A percentile compares a stretch with the other conserved stretches of the same genome.
Conservation (phyloP, 2,329 filamentous ascomycete genomes). For the Tolypocladium tundrense region DNA sequence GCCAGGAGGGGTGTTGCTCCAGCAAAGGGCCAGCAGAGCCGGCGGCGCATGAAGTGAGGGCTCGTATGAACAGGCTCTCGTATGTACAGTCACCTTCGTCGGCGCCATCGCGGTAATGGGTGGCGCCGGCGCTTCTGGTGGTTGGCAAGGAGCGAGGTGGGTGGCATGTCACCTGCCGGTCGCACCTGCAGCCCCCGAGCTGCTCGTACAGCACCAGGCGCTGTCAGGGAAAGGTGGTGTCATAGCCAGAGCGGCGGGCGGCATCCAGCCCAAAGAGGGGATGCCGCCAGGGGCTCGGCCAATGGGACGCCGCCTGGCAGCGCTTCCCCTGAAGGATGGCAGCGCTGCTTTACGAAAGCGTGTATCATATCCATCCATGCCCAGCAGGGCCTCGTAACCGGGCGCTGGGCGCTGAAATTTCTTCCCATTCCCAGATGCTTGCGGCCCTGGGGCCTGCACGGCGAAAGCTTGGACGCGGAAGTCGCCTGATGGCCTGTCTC, state of each 20-base stretch:
- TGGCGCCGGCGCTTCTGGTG: neutral
- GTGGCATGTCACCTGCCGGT: neutral
- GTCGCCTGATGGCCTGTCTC: neutral
- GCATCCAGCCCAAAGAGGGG: neutral
- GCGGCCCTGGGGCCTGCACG: neutral
- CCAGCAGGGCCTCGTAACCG: neutral
- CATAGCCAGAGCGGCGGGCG: neutral
- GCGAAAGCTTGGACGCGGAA: neutral
- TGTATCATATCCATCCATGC: neutral
- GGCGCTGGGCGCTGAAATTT: neutral
- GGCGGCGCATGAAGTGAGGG: neutral
- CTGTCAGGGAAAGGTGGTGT: neutral
- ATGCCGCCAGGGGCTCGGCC: neutral
- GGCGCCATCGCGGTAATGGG: neutral
- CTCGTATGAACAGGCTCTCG: no score
- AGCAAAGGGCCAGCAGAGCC: neutral
- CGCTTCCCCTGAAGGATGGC: neutral
- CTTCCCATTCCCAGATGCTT: neutral
- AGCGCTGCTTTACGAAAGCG: neutral
- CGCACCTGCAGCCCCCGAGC: neutral
- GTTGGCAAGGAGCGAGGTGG: neutral
- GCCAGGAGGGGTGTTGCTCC: neutral
- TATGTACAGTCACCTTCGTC: neutral
- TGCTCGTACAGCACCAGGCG: neutral
- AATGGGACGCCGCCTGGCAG: neutral